Conservation (phyloP, 2,329 filamentous ascomycete genomes). For the Colletotrichum sp. region DNA sequence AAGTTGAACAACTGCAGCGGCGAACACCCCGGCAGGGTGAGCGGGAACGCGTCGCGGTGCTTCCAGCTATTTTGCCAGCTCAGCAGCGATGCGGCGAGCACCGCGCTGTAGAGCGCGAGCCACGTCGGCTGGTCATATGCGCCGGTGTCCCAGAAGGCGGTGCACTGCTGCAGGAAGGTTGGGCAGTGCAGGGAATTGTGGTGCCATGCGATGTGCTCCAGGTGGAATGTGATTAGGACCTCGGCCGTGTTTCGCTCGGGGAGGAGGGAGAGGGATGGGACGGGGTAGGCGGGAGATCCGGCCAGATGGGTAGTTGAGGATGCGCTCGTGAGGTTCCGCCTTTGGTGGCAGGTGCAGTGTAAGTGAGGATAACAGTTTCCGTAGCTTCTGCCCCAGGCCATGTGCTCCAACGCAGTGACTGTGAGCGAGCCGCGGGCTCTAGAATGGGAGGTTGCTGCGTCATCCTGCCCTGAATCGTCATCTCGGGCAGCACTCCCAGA, state of each 20-base stretch:
- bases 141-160: background rate
- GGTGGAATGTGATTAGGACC: background rate
- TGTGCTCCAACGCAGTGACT: background rate
- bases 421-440: background rate
- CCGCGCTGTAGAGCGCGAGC: background rate
- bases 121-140: background rate
- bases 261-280: background rate
- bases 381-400: background rate
- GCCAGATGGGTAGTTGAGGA: background rate
- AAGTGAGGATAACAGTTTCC: background rate
- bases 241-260: fast-evolving
- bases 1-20: background rate
- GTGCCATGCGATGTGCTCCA: background rate
- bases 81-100: background rate
- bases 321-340: background rate
- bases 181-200: background rate
- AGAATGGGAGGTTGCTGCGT: background rate
- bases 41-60: background rate
- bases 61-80: background rate
- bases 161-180: background rate
- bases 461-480: background rate
- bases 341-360: background rate
- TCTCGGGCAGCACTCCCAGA: background rate
- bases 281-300: fast-evolving
- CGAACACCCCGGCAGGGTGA: background rate